These are phyloP conservation scores for Suillus weaverae DNA, from an alignment of 768 basidiomycete species.

Conservation along the genomic window DNA sequence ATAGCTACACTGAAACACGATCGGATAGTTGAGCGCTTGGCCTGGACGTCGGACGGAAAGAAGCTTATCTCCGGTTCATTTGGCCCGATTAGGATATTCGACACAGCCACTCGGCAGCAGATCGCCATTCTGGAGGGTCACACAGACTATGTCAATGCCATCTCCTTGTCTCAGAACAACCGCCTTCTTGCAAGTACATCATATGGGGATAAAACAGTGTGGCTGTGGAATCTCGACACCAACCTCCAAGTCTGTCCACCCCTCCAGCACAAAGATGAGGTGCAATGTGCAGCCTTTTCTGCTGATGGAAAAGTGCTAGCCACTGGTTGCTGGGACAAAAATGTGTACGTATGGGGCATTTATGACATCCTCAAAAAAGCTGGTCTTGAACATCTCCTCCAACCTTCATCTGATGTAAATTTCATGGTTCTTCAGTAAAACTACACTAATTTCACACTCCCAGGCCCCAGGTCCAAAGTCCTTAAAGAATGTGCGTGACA, in stretches of 20 bases:
- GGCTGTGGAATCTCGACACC: too few species aligned
- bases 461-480: background rate
- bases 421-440: background rate
- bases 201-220: too few species aligned
- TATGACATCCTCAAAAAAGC: too few species aligned
- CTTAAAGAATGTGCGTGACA: background rate
- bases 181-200: background rate
- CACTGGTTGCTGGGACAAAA: too few species aligned
- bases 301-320: too few species aligned
- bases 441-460: background rate
- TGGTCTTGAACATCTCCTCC: background rate
- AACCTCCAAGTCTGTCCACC: too few species aligned
- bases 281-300: too few species aligned
- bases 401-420: background rate
- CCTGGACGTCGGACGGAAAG: background rate
- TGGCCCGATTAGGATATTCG: background rate
- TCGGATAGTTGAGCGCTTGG: background rate
- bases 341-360: too few species aligned
- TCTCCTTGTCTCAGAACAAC: background rate
- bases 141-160: fast-evolving
- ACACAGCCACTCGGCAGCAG: background rate
- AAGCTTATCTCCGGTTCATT: background rate
- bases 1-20: background rate
- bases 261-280: too few species aligned
- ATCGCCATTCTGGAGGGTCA: background rate